These are phyloP conservation scores for Gossypium longicalyx DNA, from an alignment of 345 rosid species.

Conservation along the genomic window DNA sequence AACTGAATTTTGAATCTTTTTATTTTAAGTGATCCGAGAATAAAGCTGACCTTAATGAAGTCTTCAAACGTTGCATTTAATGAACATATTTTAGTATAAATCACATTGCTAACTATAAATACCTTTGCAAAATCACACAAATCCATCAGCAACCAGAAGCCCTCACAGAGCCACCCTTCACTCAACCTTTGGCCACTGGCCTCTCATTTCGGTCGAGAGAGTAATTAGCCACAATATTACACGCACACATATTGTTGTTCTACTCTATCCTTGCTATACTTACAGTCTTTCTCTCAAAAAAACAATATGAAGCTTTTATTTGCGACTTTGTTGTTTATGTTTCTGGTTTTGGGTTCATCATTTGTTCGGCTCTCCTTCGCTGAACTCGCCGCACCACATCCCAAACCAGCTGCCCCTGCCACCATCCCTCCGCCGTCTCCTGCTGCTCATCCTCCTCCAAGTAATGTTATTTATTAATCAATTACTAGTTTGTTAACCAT, in stretches of 20 bases:
- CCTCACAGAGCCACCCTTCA: not conserved
- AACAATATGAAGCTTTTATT: constrained; percentile 28
- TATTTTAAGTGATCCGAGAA: not conserved
- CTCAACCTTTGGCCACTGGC: not conserved
- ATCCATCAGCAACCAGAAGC: not conserved
- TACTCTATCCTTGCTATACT: no score
- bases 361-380: constrained; percentile 42
- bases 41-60: not conserved
- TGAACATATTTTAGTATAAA: not conserved
- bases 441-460: not conserved
- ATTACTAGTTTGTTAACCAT: not conserved
- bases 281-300: no score
- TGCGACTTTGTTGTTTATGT: constrained; percentile 25
- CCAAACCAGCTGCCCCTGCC: not conserved
- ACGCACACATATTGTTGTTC: no score
- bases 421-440: not conserved
- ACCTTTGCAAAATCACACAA: not conserved
- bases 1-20: not conserved
- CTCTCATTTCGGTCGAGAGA: not conserved
- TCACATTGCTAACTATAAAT: not conserved
- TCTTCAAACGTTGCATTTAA: not conserved
- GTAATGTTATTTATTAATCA: not conserved
- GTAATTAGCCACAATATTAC: not conserved
- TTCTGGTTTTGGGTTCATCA: constrained; percentile 43
- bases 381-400: not conserved